A percentile compares a stretch with the other conserved stretches of the same genome.
phyloP scores from a whole-genome alignment of 192 early-diverging fungal genomes.

The Pilobolus umbonatus region DNA sequence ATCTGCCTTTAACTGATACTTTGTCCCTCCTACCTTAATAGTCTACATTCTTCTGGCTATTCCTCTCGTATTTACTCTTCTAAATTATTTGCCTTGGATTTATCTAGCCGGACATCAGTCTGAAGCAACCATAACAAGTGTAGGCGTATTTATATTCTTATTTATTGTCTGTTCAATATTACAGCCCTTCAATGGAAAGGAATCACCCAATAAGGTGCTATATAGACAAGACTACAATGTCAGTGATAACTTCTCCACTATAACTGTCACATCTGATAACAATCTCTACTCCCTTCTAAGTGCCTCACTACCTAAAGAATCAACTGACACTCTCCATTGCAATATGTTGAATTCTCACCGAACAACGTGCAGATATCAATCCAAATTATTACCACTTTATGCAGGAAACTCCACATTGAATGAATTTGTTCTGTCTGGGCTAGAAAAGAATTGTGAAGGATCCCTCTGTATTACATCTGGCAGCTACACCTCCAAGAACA shows the following conservation, averaged over 20 bases:
- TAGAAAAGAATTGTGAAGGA: constrained; percentile 7
- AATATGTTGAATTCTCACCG: neutral
- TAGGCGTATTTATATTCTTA: constrained; percentile 25
- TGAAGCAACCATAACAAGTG: constrained; percentile 1
- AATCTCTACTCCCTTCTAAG: constrained; percentile 8
- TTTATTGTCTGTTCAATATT: constrained; percentile 30
- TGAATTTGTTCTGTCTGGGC: neutral
- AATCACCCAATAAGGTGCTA: constrained; percentile 41
- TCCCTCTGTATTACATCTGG: constrained; percentile 20
- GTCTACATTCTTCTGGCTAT: constrained; percentile 39
- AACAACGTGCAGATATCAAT: constrained; percentile 5
- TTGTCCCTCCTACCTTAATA: constrained; percentile 5
- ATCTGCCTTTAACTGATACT: neutral
- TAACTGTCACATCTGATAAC: constrained; percentile 30
- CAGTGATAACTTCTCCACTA: constrained; percentile 20
- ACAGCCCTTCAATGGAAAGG: constrained; percentile 35
- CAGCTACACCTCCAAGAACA: constrained; percentile 31
- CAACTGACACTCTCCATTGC: neutral
- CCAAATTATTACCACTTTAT: constrained; percentile 1
- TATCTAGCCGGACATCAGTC: constrained; percentile 31
- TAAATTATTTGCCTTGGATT: constrained; percentile 43
- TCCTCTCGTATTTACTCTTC: constrained; percentile 28
- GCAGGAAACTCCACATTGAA: neutral
- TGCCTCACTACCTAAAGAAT: constrained; percentile 5
- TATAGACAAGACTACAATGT: constrained; percentile 41